Evolutionary conservation across 1,139 yeast genomes (phyloP), one percentile per base, ranked within the genome.

Genomic region (Hyphopichia wangnamkhiaoensis): DNA sequence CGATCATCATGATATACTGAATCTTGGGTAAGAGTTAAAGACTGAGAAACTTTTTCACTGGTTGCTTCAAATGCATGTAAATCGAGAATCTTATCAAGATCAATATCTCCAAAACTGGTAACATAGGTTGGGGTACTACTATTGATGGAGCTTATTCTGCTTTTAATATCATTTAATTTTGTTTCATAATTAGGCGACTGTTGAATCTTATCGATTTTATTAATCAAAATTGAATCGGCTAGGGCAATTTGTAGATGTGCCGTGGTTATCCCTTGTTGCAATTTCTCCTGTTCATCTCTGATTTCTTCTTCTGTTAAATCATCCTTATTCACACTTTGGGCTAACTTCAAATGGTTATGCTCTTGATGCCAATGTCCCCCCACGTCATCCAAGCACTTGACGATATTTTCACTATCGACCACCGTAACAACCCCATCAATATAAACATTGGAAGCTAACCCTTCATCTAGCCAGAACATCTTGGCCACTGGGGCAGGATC

Each of bases 391-490:
- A 93, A 68, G 47, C 88, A 82, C 39, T 68, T 68, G 16, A 74
- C 53, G 25, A 93, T 82, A 53, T 90, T 83, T 38, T 76, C 80
- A 0, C 88, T 73, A 61, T 93, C 98, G 34, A 93, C 70, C 4
- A 94, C 97, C 0, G 97, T 86, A n/a, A 94, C 77, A 4, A 93
- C 90, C 0, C 97, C 96, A 62, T 93, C 98, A 32, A 93, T 84
- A 58, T 87, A 88, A 2, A 93, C 88, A 48, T 81, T 83, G 5
- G 96, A 83, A 10, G 84, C 75, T 40, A 93, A 68, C 0, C 93
- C 97, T 26, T 87, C 94, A 59, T 93, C 98, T 30, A 91, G 71
- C 98, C 98, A 93, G 61, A 93, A 93, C 96, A 93, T 93, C 49
- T 82, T 80, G 7, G 97, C 96, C 27, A 93, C 89, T 0, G 98